Evolutionary conservation across 1,284 basidiomycete genomes (phyloP), one percentile per base, ranked within the genome.

Genomic region (Naganishia sp.): DNA sequence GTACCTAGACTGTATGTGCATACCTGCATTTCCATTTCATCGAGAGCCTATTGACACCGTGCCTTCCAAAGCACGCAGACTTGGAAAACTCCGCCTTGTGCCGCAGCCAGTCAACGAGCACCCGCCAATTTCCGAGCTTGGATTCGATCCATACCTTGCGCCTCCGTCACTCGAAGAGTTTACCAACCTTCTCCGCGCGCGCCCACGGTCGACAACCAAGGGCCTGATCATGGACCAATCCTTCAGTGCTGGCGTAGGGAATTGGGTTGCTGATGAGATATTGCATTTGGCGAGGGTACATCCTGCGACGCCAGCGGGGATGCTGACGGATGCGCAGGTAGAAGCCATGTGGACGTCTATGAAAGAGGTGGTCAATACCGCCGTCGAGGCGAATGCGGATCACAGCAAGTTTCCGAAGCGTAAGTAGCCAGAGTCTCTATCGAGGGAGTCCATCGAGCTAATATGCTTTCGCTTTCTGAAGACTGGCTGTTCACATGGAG

Each of bases 181-280:
- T 73, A 78, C 79, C 32, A 68, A 74, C 0, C 71, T 82, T 17
- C 80, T 90, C 10, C 23, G 39, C 25, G 71, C 75, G 13, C 87
- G 84, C 70, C 84, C 89, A 62, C 81, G 84, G 17, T 88, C 88
- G 58, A 88, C 90, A 0, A 84, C 90, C 70, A 93, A 92, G 72
- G 86, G 88, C 1, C 81, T 92, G 15, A 82, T 93, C 17, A 84
- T 93, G 53, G 88, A 93, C 76, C 90, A 92, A 75, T 85, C 86
- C 0, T 90, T 90, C 79, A 88, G 85, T 69, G 88, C 88, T 2
- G 90, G 90, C 0, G 85, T 93, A 3, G 90, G 90, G 0, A 93
- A 92, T 75, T 92, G 89, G 88, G 85, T 91, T 2, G 89, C 89
- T 70, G 89, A 89, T 85, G 71, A 77, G 73, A 86, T 92, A 52